Percentiles rank a stretch among this genome's conserved stretches.
phyloP scores from a whole-genome alignment of 192 early-diverging fungal species.

The Lobulomyces angularis region DNA sequence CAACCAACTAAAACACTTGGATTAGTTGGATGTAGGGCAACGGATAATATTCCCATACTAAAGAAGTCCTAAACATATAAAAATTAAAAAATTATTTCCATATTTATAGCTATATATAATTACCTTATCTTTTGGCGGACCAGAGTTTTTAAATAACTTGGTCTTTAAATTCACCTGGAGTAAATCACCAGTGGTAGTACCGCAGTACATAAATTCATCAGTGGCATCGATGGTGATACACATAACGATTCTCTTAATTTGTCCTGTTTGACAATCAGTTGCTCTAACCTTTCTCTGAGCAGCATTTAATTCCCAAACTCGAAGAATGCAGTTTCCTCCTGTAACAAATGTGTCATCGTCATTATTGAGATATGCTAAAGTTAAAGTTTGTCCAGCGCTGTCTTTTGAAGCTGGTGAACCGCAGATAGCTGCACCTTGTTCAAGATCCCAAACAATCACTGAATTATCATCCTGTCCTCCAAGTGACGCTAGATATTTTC shows the following conservation, averaged over 20 bases:
- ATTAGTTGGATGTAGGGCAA: conserved; percentile 21
- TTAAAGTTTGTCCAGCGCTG: conserved; percentile 29
- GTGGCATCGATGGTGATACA: conserved; percentile 31
- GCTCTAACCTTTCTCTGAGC: conserved; percentile 32
- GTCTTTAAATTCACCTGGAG: conserved; percentile 31
- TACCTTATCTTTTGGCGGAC: conserved; percentile 47
- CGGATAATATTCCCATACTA: conserved; percentile 36
- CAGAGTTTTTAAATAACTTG: conserved; percentile 40
- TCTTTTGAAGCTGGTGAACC: conserved; percentile 40
- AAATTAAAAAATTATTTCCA: conserved; percentile 1
- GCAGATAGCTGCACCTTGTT: conserved; percentile 36
- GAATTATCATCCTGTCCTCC: conserved; percentile 46
- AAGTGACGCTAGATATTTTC: conserved; percentile 36
- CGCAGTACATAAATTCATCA: conserved; percentile 50
- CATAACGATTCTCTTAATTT: conserved; percentile 46
- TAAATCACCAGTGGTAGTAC: conserved; percentile 46
- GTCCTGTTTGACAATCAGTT: conserved; percentile 38
- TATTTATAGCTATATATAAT: not conserved
- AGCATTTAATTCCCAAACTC: conserved; percentile 43
- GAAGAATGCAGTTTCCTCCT: conserved; percentile 33
- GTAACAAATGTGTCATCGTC: conserved; percentile 38
- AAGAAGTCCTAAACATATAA: conserved; percentile 28
- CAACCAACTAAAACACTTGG: conserved; percentile 33
- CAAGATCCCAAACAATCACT: conserved; percentile 42
- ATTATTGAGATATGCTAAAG: conserved; percentile 34